A percentile compares a stretch with the other conserved stretches of the same genome.
phyloP scores from a whole-genome alignment of 208 protist genomes.

The Trypanosoma brucei region DNA sequence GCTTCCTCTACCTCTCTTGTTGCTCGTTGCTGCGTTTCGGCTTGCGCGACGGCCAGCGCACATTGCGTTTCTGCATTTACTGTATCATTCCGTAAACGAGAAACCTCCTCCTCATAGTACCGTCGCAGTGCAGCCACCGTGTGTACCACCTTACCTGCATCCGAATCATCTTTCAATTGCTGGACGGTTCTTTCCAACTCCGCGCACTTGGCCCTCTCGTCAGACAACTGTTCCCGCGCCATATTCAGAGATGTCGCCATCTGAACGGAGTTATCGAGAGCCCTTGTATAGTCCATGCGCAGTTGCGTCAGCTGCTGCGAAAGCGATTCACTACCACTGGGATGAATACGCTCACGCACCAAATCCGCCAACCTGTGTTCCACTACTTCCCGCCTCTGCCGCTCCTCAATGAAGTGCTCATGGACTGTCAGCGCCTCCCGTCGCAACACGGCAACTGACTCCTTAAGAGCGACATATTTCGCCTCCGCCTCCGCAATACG shows the following conservation, averaged over 20 bases:
- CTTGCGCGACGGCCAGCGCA: slow-evolving; percentile 13
- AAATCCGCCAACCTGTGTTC: slow-evolving; percentile 76
- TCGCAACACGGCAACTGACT: slow-evolving; percentile 31
- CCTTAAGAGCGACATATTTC: slow-evolving; percentile 33
- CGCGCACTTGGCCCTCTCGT: slow-evolving; percentile 17
- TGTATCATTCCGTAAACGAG: slow-evolving; percentile 24
- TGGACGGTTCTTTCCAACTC: slow-evolving; percentile 25
- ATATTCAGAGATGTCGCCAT: slow-evolving; percentile 57
- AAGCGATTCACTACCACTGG: slow-evolving; percentile 26
- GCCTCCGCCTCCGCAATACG: slow-evolving; percentile 37
- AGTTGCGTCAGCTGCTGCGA: slow-evolving; percentile 51
- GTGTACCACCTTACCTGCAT: slow-evolving; percentile 50
- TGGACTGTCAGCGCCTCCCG: slow-evolving; percentile 65
- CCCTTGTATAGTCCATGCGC: slow-evolving; percentile 51
- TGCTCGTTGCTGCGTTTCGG: slow-evolving; percentile 18
- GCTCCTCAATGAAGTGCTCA: slow-evolving; percentile 66
- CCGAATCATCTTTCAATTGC: slow-evolving; percentile 49
- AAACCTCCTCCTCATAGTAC: slow-evolving; percentile 46
- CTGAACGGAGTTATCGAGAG: slow-evolving; percentile 72
- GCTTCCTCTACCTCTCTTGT: background rate
- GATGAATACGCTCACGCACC: slow-evolving; percentile 57
- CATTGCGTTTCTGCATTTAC: slow-evolving; percentile 27
- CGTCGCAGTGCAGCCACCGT: slow-evolving; percentile 48
- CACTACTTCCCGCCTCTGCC: slow-evolving; percentile 60
- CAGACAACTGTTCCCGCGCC: slow-evolving; percentile 38